phyloP scores from a whole-genome alignment of 2,329 filamentous ascomycete genomes.

The Purpureocillium lavendulum region DNA sequence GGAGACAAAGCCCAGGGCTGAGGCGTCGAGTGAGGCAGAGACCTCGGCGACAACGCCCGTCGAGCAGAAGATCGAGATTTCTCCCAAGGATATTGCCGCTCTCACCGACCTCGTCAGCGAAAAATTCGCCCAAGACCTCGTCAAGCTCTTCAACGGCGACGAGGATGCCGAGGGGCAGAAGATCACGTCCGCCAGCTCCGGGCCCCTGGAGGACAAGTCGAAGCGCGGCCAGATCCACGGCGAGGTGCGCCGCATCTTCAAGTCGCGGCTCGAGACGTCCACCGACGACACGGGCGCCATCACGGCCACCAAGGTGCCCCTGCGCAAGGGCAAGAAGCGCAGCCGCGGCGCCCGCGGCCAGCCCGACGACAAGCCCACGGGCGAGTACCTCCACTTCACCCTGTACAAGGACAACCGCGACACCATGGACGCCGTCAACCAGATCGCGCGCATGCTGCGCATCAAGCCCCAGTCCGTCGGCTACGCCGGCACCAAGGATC shows the following conservation, averaged over 20 bases:
- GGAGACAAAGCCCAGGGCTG: conserved; percentile 5
- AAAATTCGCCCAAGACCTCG: conserved; percentile 29
- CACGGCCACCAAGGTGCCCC: conserved; percentile 57
- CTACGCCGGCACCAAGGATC: conserved; percentile 82
- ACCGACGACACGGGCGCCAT: conserved; percentile 53
- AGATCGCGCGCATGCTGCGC: conserved; percentile 65
- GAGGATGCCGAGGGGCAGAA: conserved; percentile 18
- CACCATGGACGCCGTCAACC: conserved; percentile 82
- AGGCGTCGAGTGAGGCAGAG: conserved; percentile 10
- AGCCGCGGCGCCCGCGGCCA: conserved; percentile 15
- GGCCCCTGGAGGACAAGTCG: conserved; percentile 33
- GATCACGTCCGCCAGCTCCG: conserved; percentile 27
- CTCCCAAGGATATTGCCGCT: conserved; percentile 22
- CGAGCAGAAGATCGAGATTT: conserved; percentile 14
- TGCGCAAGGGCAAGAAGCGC: conserved; percentile 22
- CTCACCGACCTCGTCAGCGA: conserved; percentile 31
- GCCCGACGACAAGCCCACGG: conserved; percentile 33
- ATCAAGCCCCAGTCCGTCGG: conserved; percentile 66
- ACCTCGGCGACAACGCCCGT: conserved; percentile 10
- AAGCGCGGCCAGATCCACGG: conserved; percentile 42
- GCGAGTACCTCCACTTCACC: conserved; percentile 81
- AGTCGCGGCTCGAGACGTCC: conserved; percentile 66
- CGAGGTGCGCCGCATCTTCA: conserved; percentile 71
- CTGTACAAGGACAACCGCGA: conserved; percentile 96
- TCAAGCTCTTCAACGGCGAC: conserved; percentile 30